Evolutionary conservation across 306 rosid species (phyloP).

Genomic region (Trichosanthes truncata): DNA sequence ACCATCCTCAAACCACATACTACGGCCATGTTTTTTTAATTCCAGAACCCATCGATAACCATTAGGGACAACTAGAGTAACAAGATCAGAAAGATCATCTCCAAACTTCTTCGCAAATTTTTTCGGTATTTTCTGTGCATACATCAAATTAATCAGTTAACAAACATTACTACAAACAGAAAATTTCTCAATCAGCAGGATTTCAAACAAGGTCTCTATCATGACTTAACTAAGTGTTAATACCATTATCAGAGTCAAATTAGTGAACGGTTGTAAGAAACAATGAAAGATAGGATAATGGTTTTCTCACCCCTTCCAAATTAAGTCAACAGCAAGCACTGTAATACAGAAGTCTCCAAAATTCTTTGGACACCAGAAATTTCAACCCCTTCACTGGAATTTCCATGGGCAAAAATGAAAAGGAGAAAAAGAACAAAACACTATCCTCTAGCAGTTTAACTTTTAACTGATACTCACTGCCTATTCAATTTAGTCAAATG

Average conservation of each 20-base stretch:
- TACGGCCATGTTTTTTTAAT: constrained; percentile 50
- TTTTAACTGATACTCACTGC: background rate
- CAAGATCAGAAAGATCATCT: constrained; percentile 52
- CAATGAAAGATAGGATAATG: background rate
- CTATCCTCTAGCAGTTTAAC: background rate
- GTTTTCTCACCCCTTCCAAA: background rate
- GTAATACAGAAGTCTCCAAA: background rate
- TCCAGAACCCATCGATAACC: constrained; percentile 69
- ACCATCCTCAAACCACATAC: constrained; percentile 60
- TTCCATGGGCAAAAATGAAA: background rate
- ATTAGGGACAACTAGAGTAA: constrained; percentile 53
- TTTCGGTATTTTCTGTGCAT: constrained; percentile 74
- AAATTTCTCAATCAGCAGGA: background rate
- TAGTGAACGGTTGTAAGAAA: background rate
- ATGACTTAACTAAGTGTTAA: background rate
- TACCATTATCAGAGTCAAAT: background rate
- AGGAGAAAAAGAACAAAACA: background rate
- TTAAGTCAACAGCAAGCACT: background rate
- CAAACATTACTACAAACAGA: background rate
- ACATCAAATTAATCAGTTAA: background rate
- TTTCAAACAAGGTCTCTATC: background rate
- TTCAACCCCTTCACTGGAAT: background rate
- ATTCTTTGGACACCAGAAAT: background rate
- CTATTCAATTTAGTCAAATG: background rate
- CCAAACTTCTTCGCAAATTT: constrained; percentile 52